Conservation (phyloP, 2,329 filamentous ascomycete species). For the Penicillium brasilianum region DNA sequence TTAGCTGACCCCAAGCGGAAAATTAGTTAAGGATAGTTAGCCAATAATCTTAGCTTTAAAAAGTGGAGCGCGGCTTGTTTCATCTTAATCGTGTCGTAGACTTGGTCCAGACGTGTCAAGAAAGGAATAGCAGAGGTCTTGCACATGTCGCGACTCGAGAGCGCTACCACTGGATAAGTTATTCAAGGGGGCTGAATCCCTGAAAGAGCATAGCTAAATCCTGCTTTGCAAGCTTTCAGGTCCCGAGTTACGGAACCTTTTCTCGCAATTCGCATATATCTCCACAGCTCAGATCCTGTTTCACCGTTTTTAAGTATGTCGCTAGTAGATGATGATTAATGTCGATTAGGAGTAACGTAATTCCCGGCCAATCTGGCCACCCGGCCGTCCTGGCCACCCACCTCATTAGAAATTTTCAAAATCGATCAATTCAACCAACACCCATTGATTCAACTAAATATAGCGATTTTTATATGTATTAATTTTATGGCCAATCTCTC, state of each 20-base stretch:
- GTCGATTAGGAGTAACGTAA: neutral
- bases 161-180: neutral
- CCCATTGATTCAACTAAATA: too few species aligned
- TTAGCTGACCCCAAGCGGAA: constrained; percentile 8
- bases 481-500: too few species aligned
- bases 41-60: constrained; percentile 11
- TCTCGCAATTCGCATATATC: constrained; percentile 9
- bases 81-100: constrained; percentile 19
- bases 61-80: constrained; percentile 19
- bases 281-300: constrained; percentile 13
- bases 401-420: too few species aligned
- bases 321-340: neutral
- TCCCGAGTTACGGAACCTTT: neutral
- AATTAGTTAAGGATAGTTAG: constrained; percentile 4
- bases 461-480: too few species aligned
- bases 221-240: neutral
- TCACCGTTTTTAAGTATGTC: constrained; percentile 5
- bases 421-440: too few species aligned
- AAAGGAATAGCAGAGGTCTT: neutral
- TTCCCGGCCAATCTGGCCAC: too few species aligned
- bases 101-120: too few species aligned
- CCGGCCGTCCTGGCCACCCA: too few species aligned
- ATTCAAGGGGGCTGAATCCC: neutral
- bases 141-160: neutral
- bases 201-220: neutral